Evolutionary conservation across 805 yeast genomes (phyloP).

Genomic region (Nakazawaea laoshanensis): DNA sequence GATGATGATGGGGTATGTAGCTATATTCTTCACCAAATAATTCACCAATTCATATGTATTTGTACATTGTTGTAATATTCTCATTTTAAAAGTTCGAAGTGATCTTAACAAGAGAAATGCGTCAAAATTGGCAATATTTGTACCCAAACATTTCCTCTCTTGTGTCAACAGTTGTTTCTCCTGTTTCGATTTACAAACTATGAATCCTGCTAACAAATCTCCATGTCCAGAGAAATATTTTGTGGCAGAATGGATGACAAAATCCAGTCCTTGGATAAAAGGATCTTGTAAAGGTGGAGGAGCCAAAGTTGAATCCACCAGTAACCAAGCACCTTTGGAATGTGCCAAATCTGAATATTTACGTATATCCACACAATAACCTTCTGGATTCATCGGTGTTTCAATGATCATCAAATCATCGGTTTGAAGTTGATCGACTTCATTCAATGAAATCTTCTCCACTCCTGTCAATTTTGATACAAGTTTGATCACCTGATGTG

Average conservation of each 20-base stretch:
- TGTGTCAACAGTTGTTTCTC: constrained; percentile 24
- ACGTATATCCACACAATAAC: constrained; percentile 31
- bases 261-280: constrained; percentile 41
- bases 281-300: constrained; percentile 51
- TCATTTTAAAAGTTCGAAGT: constrained; percentile 41
- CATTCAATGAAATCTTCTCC: constrained; percentile 24
- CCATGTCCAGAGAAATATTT: constrained; percentile 50
- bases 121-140: constrained; percentile 45
- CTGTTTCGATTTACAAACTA: constrained; percentile 29
- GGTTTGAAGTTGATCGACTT: constrained; percentile 23
- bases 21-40: constrained; percentile 25
- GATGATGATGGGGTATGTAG: constrained; percentile 24
- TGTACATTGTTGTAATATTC: constrained; percentile 37
- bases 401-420: constrained; percentile 42
- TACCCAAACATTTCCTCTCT: constrained; percentile 38
- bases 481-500: constrained; percentile 38
- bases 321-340: constrained; percentile 29
- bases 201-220: constrained; percentile 44
- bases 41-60: constrained; percentile 33
- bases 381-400: constrained; percentile 48
- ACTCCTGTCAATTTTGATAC: constrained; percentile 32
- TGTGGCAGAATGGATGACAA: constrained; percentile 46
- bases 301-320: constrained; percentile 48
- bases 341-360: constrained; percentile 36
- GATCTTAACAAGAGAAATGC: constrained; percentile 38